phyloP scores from a whole-genome alignment of 192 early-diverging fungal species.

The Coemansia sp. region DNA sequence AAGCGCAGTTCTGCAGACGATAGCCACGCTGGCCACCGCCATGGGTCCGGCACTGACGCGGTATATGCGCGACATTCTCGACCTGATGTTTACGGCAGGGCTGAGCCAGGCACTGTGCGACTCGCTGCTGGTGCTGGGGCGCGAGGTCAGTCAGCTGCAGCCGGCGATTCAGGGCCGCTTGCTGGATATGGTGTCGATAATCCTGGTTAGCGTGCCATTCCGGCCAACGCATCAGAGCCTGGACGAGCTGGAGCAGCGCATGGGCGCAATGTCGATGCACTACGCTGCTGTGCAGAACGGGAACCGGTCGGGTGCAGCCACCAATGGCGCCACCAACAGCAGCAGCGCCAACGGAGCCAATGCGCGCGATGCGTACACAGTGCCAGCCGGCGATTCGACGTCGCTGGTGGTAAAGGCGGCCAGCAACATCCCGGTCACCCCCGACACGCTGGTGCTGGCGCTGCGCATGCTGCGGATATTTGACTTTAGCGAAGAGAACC shows the following conservation, averaged over 20 bases:
- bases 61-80: slow-evolving; percentile 82
- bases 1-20: slow-evolving; percentile 74
- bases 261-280: slow-evolving; percentile 20
- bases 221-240: slow-evolving; percentile 30
- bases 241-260: slow-evolving; percentile 24
- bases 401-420: slow-evolving; percentile 16
- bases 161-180: slow-evolving; percentile 85
- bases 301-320: slow-evolving; percentile 1
- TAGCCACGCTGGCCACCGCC: slow-evolving; percentile 84
- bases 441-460: slow-evolving; percentile 74
- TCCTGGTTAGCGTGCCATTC: slow-evolving; percentile 80
- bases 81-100: slow-evolving; percentile 89
- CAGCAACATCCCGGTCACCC: slow-evolving; percentile 6
- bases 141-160: slow-evolving; percentile 74
- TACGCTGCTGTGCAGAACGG: slow-evolving; percentile 1
- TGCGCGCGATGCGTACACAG: background rate
- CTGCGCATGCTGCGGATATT: slow-evolving; percentile 84
- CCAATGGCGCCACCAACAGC: background rate
- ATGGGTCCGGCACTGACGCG: slow-evolving; percentile 89
- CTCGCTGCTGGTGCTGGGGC: slow-evolving; percentile 76
- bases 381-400: background rate
- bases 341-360: background rate
- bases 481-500: slow-evolving; percentile 77
- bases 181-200: slow-evolving; percentile 85
- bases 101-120: slow-evolving; percentile 78